These are phyloP conservation scores for Neurospora sp. DNA, from an alignment of 495 filamentous ascomycete genomes.

Conservation along the genomic window DNA sequence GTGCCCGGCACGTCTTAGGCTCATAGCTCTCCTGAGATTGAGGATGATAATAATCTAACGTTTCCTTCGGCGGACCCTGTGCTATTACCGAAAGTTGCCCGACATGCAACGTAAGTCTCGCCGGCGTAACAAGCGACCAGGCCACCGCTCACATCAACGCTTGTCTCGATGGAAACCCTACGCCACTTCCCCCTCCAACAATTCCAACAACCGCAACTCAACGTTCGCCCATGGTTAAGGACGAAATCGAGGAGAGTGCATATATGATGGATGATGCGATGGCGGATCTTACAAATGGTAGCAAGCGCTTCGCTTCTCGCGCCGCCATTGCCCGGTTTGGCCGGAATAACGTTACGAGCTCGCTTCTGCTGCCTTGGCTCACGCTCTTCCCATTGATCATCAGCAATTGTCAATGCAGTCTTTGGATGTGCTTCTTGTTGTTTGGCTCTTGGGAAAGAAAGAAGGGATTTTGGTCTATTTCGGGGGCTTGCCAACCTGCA, in stretches of 20 bases:
- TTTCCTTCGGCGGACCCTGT: not conserved
- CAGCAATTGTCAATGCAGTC: not conserved
- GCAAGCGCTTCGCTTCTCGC: slow-evolving; percentile 47
- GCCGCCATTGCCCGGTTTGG: slow-evolving; percentile 45
- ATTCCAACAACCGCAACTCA: not conserved
- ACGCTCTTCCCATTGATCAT: not conserved
- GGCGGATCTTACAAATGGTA: slow-evolving; percentile 27
- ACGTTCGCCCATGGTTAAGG: not conserved
- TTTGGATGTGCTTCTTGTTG: not conserved
- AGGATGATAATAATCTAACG: not conserved
- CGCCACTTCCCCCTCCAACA: slow-evolving; percentile 32
- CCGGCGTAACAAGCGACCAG: slow-evolving; percentile 47
- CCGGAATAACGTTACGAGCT: not conserved
- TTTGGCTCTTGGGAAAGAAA: not conserved
- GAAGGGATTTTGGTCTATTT: not conserved
- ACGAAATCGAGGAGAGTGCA: slow-evolving; percentile 5
- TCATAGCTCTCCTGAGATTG: not conserved
- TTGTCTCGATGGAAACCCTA: slow-evolving; percentile 75
- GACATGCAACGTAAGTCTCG: slow-evolving; percentile 57
- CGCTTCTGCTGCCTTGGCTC: not conserved
- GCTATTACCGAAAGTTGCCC: slow-evolving; percentile 51
- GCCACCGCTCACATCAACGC: slow-evolving; percentile 75
- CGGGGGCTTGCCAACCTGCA: not conserved
- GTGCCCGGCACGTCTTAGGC: not conserved
- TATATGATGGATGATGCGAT: slow-evolving; percentile 7